These are phyloP conservation scores for Ceratocystis ficicola DNA, from an alignment of 2,329 filamentous ascomycete species.

Conservation along the genomic window DNA sequence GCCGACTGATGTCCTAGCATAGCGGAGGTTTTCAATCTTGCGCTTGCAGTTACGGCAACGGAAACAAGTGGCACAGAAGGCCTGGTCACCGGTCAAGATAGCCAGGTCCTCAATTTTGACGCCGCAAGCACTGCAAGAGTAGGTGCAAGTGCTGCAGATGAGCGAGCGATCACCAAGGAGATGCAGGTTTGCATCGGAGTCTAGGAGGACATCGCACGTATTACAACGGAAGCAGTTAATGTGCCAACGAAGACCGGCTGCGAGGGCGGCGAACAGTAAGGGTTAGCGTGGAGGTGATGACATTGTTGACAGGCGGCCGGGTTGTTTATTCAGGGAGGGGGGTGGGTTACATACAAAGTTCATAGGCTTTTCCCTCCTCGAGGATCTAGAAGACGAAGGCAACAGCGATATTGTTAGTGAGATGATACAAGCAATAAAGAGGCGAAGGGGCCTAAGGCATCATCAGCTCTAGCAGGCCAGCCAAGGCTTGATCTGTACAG, in stretches of 20 bases:
- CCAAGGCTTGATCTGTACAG: too few relatives aligned
- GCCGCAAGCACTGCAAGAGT: constrained; percentile 90
- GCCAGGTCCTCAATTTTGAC: constrained; percentile 98
- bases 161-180: constrained; percentile 94
- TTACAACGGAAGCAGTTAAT: constrained; percentile 98
- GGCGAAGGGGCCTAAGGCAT: too few relatives aligned
- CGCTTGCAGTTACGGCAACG: constrained; percentile 95
- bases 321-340: too few relatives aligned
- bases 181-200: constrained; percentile 94
- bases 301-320: neutral
- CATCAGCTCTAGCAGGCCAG: too few relatives aligned
- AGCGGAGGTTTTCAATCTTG: constrained; percentile 96
- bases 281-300: neutral
- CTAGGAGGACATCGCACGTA: constrained; percentile 85
- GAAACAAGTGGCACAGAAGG: constrained; percentile 95
- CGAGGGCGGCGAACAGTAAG: constrained; percentile 1
- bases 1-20: constrained; percentile 92
- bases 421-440: too few relatives aligned
- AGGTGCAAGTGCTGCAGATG: constrained; percentile 98
- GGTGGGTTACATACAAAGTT: constrained; percentile 57
- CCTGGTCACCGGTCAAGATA: constrained; percentile 93
- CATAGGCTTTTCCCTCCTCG: constrained; percentile 96
- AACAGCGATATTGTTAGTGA: neutral
- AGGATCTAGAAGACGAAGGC: constrained; percentile 53
- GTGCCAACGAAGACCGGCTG: constrained; percentile 95